A percentile compares a stretch with the other conserved stretches of the same genome.
phyloP scores from a whole-genome alignment of 192 early-diverging fungal genomes.

The Coemansia sp. region DNA sequence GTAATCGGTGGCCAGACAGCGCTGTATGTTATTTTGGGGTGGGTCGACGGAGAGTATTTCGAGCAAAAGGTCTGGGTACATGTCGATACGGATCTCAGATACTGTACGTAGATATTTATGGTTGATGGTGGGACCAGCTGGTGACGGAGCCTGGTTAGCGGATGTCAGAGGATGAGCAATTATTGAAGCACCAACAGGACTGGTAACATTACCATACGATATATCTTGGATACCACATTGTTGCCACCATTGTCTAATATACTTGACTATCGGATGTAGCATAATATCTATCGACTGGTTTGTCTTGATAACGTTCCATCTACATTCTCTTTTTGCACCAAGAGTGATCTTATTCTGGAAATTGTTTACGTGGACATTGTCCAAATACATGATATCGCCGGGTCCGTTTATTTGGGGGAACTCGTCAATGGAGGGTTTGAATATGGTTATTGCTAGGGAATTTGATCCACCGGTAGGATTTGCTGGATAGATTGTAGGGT shows the following conservation, averaged over 20 bases:
- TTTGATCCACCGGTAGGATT: neutral
- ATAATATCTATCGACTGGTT: neutral
- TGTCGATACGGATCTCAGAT: neutral
- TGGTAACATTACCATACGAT: neutral
- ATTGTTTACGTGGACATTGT: neutral
- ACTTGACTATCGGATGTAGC: neutral
- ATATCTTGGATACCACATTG: neutral
- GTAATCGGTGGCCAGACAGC: slow-evolving; percentile 11
- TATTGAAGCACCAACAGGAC: neutral
- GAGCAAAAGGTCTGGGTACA: neutral
- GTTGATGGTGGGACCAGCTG: neutral
- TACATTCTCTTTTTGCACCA: neutral
- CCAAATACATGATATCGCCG: neutral
- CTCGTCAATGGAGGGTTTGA: neutral
- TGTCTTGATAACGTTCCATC: neutral
- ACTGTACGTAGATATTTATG: neutral
- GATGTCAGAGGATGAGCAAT: neutral
- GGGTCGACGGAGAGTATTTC: neutral
- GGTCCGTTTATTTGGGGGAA: neutral
- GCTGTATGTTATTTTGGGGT: neutral
- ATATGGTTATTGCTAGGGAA: neutral
- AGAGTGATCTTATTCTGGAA: neutral
- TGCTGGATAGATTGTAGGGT: neutral
- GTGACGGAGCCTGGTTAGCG: neutral
- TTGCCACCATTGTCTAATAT: neutral